Conservation (phyloP, 2,329 filamentous ascomycete species). For the Sclerotinia nivalis region DNA sequence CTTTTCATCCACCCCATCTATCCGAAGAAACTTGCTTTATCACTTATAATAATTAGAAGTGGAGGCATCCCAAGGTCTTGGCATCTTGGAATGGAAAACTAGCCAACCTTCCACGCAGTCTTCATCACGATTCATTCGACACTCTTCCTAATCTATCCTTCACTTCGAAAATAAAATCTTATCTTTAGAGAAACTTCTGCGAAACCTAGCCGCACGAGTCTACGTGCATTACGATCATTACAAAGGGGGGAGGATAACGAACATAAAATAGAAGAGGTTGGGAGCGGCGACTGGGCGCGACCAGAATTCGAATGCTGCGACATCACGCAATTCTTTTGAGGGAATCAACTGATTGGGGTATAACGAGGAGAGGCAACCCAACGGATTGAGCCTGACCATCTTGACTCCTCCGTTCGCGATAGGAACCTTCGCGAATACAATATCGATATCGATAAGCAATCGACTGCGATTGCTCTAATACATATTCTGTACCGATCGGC, state of each 20-base stretch:
- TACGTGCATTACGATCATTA: constrained; percentile 11
- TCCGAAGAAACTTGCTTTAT: constrained; percentile 13
- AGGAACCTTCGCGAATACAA: constrained; percentile 2
- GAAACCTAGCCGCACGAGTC: neutral
- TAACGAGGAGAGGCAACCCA: constrained; percentile 28
- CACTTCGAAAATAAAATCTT: neutral
- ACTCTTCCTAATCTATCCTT: neutral
- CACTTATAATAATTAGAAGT: constrained; percentile 7
- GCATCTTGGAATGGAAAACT: constrained; percentile 3
- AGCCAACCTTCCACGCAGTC: constrained; percentile 5
- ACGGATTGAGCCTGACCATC: constrained; percentile 25
- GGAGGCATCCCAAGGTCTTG: constrained; percentile 18
- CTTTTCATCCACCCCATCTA: neutral
- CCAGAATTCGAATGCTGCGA: constrained; percentile 48
- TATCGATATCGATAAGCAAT: constrained; percentile 14
- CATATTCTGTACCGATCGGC: constrained; percentile 4
- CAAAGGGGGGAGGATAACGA: neutral
- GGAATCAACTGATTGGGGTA: constrained; percentile 42
- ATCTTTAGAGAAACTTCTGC: constrained; percentile 3
- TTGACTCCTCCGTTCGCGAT: constrained; percentile 1
- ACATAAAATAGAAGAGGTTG: constrained; percentile 8
- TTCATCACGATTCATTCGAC: constrained; percentile 5
- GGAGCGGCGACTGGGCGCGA: constrained; percentile 53
- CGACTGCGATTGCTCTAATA: constrained; percentile 13
- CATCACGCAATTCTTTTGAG: constrained; percentile 37